phyloP scores from a whole-genome alignment of 2,329 filamentous ascomycete genomes.

The Neofusicoccum umdonicola region DNA sequence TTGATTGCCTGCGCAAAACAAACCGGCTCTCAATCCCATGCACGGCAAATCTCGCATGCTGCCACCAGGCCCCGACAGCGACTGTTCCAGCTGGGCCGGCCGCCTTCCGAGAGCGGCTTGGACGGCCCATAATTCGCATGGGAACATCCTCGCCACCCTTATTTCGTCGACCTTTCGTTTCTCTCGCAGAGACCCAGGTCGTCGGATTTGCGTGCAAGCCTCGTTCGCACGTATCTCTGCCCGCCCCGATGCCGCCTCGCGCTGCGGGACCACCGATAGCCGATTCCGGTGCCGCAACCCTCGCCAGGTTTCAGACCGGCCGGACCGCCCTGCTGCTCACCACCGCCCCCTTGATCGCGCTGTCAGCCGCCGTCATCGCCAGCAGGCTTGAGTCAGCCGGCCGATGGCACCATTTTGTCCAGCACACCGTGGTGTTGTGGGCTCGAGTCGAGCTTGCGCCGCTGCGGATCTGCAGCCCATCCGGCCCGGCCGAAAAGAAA shows the following conservation, averaged over 20 bases:
- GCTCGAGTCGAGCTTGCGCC: no score
- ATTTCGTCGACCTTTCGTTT: background rate
- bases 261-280: background rate
- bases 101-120: background rate
- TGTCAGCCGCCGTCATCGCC: no score
- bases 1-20: background rate
- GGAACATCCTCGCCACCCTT: background rate
- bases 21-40: background rate
- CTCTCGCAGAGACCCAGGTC: background rate
- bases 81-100: background rate
- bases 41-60: constrained; percentile 2
- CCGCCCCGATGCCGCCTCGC: no score
- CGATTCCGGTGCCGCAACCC: background rate
- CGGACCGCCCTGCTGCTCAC: background rate
- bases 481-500: no score
- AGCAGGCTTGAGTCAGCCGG: no score
- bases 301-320: background rate
- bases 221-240: background rate
- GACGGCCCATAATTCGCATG: background rate
- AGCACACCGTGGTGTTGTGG: no score
- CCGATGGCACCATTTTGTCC: no score
- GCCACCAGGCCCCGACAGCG: background rate
- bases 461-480: no score
- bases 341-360: background rate
- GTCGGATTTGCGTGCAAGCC: background rate